Conservation (phyloP, 345 rosid species). For the Salix caprea region DNA sequence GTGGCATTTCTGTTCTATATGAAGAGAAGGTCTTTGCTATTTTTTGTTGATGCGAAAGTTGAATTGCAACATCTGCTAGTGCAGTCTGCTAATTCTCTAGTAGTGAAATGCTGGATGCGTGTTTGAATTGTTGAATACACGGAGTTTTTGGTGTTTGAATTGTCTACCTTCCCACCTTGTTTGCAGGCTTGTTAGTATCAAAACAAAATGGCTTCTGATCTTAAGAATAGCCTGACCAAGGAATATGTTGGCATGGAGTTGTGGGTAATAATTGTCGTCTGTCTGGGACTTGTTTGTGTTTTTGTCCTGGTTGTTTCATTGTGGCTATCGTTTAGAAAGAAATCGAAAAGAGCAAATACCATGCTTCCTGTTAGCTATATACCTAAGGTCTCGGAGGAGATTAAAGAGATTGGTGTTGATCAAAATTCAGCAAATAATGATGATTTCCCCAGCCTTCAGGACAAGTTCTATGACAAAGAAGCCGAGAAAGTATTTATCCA, state of each 20-base stretch:
- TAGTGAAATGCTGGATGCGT: neutral
- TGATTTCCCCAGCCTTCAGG: conserved; percentile 36
- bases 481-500: conserved; percentile 52
- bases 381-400: conserved; percentile 59
- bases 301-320: conserved; percentile 54
- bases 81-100: neutral
- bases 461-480: conserved; percentile 53
- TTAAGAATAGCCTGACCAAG: conserved; percentile 51
- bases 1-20: conserved; percentile 4
- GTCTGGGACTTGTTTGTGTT: conserved; percentile 50
- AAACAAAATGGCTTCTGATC: conserved; percentile 54
- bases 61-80: neutral
- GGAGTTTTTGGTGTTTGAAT: neutral
- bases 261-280: conserved; percentile 68
- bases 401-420: conserved; percentile 81
- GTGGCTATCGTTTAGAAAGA: conserved; percentile 74
- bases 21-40: conserved; percentile 3
- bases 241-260: conserved; percentile 51
- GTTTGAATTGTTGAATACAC: neutral
- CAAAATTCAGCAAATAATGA: conserved; percentile 64
- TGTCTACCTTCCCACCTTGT: neutral
- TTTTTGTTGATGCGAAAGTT: neutral
- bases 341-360: conserved; percentile 45
- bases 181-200: conserved; percentile 35
- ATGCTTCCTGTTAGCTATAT: conserved; percentile 47